Evolutionary conservation across 306 rosid genomes (phyloP).

Genomic region (Potentilla sterilis): DNA sequence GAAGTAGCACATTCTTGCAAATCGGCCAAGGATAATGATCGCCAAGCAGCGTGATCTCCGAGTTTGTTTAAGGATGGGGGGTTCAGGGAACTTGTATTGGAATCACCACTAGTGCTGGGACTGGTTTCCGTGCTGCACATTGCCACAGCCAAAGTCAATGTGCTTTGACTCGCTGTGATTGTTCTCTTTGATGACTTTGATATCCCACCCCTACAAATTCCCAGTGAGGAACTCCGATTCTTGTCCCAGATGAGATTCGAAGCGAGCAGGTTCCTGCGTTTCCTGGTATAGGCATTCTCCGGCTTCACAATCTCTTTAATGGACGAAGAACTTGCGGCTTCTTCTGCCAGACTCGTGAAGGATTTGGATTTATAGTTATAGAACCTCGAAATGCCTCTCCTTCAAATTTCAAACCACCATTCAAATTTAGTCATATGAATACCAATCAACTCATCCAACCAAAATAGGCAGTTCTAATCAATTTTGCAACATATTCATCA

Average conservation of each 20-base stretch:
- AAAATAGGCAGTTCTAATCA: neutral
- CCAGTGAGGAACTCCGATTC: slow-evolving; percentile 49
- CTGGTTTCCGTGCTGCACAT: slow-evolving; percentile 64
- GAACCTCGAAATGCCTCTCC: slow-evolving; percentile 79
- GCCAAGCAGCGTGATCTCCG: slow-evolving; percentile 31
- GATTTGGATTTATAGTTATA: slow-evolving; percentile 81
- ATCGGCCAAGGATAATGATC: slow-evolving; percentile 64
- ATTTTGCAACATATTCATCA: too few relatives aligned
- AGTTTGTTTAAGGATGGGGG: slow-evolving; percentile 24
- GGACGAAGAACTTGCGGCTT: slow-evolving; percentile 44
- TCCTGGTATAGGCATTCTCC: slow-evolving; percentile 71
- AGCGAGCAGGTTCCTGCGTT: slow-evolving; percentile 68
- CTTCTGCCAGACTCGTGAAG: slow-evolving; percentile 64
- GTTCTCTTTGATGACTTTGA: slow-evolving; percentile 68
- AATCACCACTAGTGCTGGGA: slow-evolving; percentile 58
- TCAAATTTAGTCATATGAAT: neutral
- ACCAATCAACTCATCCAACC: neutral
- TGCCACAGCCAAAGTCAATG: slow-evolving; percentile 76
- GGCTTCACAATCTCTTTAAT: slow-evolving; percentile 68
- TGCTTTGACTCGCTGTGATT: slow-evolving; percentile 60
- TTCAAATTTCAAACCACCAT: slow-evolving; percentile 30
- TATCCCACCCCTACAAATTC: slow-evolving; percentile 61
- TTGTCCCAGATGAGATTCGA: slow-evolving; percentile 57
- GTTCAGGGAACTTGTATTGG: slow-evolving; percentile 40
- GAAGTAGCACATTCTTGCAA: slow-evolving; percentile 47